Conservation (phyloP, 2,329 filamentous ascomycete genomes). For the Penicillium glabrum region DNA sequence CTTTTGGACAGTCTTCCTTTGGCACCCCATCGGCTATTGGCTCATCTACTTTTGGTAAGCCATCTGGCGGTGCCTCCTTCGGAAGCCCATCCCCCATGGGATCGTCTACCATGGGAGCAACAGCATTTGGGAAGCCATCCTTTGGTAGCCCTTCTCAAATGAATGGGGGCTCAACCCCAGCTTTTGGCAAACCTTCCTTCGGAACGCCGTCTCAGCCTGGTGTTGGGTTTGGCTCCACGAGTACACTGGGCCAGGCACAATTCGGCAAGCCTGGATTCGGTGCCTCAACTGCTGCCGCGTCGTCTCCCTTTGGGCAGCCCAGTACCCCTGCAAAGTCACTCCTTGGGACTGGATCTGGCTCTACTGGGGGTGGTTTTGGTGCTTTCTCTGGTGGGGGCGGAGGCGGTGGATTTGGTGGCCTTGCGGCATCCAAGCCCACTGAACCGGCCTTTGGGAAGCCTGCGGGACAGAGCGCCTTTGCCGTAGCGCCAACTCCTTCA, state of each 20-base stretch:
- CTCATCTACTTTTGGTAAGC: slow-evolving; percentile 37
- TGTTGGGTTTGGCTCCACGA: slow-evolving; percentile 11
- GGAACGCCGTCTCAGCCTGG: slow-evolving; percentile 28
- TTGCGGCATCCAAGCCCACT: slow-evolving; percentile 23
- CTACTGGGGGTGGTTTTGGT: slow-evolving; percentile 35
- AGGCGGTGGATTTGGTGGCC: slow-evolving; percentile 26
- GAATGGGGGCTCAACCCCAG: slow-evolving; percentile 23
- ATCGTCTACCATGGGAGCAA: slow-evolving; percentile 23
- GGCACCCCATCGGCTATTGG: slow-evolving; percentile 29
- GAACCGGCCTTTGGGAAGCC: slow-evolving; percentile 25
- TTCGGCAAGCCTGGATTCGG: slow-evolving; percentile 38
- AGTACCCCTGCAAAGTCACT: slow-evolving; percentile 27
- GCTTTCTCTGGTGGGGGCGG: slow-evolving; percentile 21
- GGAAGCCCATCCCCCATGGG: slow-evolving; percentile 25
- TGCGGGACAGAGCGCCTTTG: slow-evolving; percentile 16
- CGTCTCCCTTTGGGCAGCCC: slow-evolving; percentile 33
- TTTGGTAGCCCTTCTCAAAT: slow-evolving; percentile 32
- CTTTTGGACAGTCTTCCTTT: slow-evolving; percentile 30
- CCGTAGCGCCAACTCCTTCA: slow-evolving; percentile 27
- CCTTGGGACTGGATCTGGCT: slow-evolving; percentile 20
- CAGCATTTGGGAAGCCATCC: slow-evolving; percentile 30
- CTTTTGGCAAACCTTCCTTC: slow-evolving; percentile 37
- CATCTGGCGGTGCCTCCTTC: slow-evolving; percentile 24
- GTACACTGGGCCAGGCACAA: slow-evolving; percentile 31
- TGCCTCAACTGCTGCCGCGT: slow-evolving; percentile 4